phyloP scores from a whole-genome alignment of 2,329 filamentous ascomycete species.

The Gyromitra esculenta region DNA sequence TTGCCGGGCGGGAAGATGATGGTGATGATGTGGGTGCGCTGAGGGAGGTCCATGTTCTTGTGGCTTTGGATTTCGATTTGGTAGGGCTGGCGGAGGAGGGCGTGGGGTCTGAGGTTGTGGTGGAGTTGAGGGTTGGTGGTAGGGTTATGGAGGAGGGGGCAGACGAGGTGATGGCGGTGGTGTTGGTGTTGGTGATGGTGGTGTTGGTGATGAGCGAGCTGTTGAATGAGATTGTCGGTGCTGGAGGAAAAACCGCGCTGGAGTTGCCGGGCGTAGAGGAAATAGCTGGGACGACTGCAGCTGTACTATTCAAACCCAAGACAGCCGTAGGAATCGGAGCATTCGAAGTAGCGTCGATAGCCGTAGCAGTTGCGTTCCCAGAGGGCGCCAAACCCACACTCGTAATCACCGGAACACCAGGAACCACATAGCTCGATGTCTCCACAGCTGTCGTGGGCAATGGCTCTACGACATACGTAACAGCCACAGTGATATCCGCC shows the following conservation, averaged over 20 bases:
- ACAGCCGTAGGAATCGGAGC: too few species aligned
- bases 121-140: neutral
- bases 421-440: neutral
- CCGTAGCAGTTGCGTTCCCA: neutral
- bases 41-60: neutral
- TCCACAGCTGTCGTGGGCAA: neutral
- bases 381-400: neutral
- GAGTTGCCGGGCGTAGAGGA: neutral
- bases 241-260: neutral
- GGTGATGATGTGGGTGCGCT: neutral
- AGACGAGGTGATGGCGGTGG: neutral
- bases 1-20: neutral
- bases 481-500: neutral
- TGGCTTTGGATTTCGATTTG: neutral
- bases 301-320: neutral
- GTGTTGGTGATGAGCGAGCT: neutral
- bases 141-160: neutral
- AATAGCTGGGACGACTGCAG: neutral
- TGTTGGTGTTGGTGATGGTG: neutral
- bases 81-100: too few species aligned
- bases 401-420: neutral
- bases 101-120: too few species aligned
- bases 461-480: neutral
- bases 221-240: conserved; percentile 2
- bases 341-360: neutral